Percentiles rank a stretch among this genome's conserved stretches.
Evolutionary conservation across 495 filamentous ascomycete species (phyloP).

Genomic region (Daldinia bambusicola): DNA sequence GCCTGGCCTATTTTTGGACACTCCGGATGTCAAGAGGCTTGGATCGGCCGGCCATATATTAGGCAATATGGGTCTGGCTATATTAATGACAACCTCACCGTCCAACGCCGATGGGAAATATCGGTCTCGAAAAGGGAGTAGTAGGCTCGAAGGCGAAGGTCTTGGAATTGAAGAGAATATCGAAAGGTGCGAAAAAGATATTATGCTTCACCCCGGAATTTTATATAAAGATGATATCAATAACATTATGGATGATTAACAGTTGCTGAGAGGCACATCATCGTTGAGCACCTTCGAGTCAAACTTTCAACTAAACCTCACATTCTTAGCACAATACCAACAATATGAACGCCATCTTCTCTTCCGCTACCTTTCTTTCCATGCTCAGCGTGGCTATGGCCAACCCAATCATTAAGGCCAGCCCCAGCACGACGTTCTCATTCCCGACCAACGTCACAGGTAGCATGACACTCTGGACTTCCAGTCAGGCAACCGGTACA

Average conservation of each 20-base stretch:
- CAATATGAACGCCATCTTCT: constrained; percentile 12
- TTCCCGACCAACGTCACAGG: background rate
- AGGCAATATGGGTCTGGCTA: constrained; percentile 24
- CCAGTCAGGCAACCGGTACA: background rate
- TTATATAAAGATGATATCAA: background rate
- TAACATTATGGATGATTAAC: background rate
- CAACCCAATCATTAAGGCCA: constrained; percentile 8
- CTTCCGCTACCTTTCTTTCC: background rate
- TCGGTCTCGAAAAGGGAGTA: constrained; percentile 14
- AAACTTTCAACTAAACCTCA: background rate
- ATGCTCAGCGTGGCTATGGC: background rate
- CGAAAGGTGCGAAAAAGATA: background rate
- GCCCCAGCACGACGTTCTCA: background rate
- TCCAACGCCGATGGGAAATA: constrained; percentile 7
- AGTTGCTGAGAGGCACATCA: background rate
- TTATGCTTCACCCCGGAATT: background rate
- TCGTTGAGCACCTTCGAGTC: background rate
- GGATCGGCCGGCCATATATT: background rate
- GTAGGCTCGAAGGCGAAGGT: background rate
- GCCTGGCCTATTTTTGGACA: constrained; percentile 15
- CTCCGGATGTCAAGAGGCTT: constrained; percentile 17
- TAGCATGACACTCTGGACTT: background rate
- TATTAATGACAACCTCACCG: background rate
- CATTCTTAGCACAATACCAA: background rate
- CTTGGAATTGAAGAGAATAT: background rate